Evolutionary conservation across 2,329 filamentous ascomycete genomes (phyloP), one percentile per base, ranked within the genome.

Genomic region (Phoma herbarum): DNA sequence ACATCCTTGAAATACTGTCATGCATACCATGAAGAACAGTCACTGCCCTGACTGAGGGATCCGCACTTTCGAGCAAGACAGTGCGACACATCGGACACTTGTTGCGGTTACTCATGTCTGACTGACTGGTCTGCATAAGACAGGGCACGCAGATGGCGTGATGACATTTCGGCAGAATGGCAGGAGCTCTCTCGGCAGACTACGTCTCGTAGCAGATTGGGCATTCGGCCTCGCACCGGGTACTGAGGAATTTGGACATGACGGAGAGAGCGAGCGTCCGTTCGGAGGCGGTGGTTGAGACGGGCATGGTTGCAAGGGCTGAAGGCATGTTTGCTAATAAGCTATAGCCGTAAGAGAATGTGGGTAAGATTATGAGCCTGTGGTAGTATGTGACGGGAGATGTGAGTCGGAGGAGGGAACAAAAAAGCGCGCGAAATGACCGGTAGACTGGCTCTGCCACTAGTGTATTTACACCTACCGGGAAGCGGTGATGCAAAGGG

Each of bases 41-140:
- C 12, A 11, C 8, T 28, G 3, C 4, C n/a, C 16, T 26, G 16
- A 8, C 43, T 3, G 14, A 8, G 11, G 31, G 4, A 2, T 16
- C 28, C 16, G 16, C 11, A 3, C 25, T 7, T 3, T 46, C 33
- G 5, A 44, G 10, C 33, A 51, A 16, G 14, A 9, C 10, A 12
- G 11, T n/a, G 5, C 54, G 54, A 25, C 54, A 57, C 6, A 57
- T 48, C 0, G 48, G 48, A 18, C 54, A 57, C 12, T 39, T 57
- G 12, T 43, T 16, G 5, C 16, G 20, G 9, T 52, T 52, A 3
- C 1, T 6, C 11, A 26, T 35, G 12, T 2, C 5, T 2, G 35
- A 48, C n/a, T 25, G 42, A 5, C 12, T 41, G n/a, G 23, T 22
- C 22, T 18, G 16, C 10, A 57, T 31, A 12, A 57, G 48, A 29